These are phyloP conservation scores for Crithidia mellificae DNA, from an alignment of 208 protist species.

Conservation along the genomic window DNA sequence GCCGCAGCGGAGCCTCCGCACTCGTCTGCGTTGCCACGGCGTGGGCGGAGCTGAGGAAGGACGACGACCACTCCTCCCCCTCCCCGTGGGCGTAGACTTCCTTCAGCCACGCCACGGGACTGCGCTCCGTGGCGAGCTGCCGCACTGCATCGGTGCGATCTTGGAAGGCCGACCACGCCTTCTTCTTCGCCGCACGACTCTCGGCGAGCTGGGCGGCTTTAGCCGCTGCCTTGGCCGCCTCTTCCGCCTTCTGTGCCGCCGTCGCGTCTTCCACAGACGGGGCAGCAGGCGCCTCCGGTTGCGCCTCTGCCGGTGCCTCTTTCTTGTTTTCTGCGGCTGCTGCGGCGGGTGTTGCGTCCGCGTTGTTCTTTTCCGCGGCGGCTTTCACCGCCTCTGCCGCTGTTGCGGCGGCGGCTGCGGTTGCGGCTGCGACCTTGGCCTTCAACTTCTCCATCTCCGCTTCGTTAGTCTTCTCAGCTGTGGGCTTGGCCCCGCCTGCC, in stretches of 20 bases:
- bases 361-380: not conserved
- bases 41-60: conserved; percentile 9
- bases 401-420: too few relatives aligned
- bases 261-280: not conserved
- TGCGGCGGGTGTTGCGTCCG: not conserved
- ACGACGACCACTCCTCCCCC: conserved; percentile 30
- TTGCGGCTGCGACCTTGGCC: too few relatives aligned
- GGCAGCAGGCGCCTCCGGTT: not conserved
- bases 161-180: conserved; percentile 27
- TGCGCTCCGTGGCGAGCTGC: conserved; percentile 20
- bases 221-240: conserved; percentile 3
- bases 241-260: conserved; percentile 5
- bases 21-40: conserved; percentile 19
- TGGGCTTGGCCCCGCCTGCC: not conserved
- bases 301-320: not conserved
- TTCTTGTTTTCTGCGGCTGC: too few relatives aligned
- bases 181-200: conserved; percentile 16
- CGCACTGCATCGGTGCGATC: conserved; percentile 27
- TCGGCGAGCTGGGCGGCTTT: conserved; percentile 12
- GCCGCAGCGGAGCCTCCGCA: conserved; percentile 8
- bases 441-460: too few relatives aligned
- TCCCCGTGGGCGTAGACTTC: conserved; percentile 37
- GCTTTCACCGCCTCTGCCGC: not conserved
- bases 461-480: not conserved
- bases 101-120: conserved; percentile 40